Conservation (phyloP, 225 moss, liverwort and hornwort genomes). For the Ulota crispa region DNA sequence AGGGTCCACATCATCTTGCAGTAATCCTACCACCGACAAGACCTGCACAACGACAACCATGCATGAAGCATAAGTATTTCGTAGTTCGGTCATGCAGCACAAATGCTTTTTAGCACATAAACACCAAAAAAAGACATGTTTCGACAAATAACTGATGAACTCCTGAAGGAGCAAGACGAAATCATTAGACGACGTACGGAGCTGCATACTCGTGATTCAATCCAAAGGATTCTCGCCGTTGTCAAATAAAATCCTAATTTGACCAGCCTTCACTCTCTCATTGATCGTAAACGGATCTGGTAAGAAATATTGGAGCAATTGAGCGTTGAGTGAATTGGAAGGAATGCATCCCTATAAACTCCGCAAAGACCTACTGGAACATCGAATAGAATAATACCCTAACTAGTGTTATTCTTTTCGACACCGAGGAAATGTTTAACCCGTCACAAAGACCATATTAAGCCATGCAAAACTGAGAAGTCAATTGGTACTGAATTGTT, state of each 20-base stretch:
- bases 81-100: background rate
- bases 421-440: background rate
- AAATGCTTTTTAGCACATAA: background rate
- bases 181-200: background rate
- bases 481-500: background rate
- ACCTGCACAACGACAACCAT: slow-evolving; percentile 44
- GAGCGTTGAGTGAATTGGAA: background rate
- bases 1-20: slow-evolving; percentile 82
- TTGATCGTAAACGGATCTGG: background rate
- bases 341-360: background rate
- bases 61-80: too few relatives aligned
- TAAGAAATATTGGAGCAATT: background rate
- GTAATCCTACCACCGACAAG: slow-evolving; percentile 75
- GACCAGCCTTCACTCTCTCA: background rate
- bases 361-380: background rate
- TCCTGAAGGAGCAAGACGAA: background rate
- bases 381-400: background rate
- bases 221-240: background rate
- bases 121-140: background rate
- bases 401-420: background rate
- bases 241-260: slow-evolving; percentile 18
- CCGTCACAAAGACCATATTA: background rate
- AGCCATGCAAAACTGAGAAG: background rate
- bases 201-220: background rate
- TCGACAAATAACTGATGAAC: background rate